Percentiles rank a stretch among this genome's conserved stretches.
Evolutionary conservation across 2,329 filamentous ascomycete genomes (phyloP).

Genomic region (Elsinoe ampelina): DNA sequence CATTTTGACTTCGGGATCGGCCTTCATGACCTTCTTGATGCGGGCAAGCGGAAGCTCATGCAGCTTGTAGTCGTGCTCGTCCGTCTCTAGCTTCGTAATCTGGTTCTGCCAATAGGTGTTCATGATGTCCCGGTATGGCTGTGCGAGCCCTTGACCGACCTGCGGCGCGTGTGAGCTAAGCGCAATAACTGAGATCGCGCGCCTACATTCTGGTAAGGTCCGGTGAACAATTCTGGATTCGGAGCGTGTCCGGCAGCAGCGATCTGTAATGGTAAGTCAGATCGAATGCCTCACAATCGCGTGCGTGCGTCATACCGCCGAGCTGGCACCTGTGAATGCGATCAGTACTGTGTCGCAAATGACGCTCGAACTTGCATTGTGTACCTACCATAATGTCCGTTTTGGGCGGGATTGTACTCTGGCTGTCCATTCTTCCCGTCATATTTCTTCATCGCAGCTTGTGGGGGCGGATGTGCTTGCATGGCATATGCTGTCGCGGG

Average conservation of each 20-base stretch:
- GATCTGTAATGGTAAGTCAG: conserved; percentile 48
- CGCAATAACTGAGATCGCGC: conserved; percentile 12
- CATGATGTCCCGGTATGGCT: conserved; percentile 90
- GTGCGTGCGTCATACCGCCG: conserved; percentile 46
- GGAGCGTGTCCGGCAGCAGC: conserved; percentile 80
- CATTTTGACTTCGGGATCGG: conserved; percentile 98
- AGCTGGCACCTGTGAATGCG: conserved; percentile 51
- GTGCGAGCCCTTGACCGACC: conserved; percentile 91
- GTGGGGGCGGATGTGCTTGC: conserved; percentile 23
- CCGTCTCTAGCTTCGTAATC: conserved; percentile 87
- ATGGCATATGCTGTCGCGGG: conserved; percentile 20
- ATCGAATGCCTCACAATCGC: conserved; percentile 6
- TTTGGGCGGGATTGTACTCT: conserved; percentile 37
- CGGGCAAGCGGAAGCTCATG: conserved; percentile 94
- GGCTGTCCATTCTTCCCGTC: conserved; percentile 43
- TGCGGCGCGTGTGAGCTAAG: conserved; percentile 29
- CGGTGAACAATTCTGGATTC: conserved; percentile 82
- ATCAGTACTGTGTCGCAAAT: neutral
- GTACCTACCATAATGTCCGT: conserved; percentile 41
- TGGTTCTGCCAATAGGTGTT: conserved; percentile 99
- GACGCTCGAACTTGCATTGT: neutral
- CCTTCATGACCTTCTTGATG: conserved; percentile 99
- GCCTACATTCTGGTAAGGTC: conserved; percentile 87
- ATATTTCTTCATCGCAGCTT: conserved; percentile 34
- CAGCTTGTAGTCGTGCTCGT: conserved; percentile 96